Percentiles rank a stretch among this genome's conserved stretches.
phyloP scores from a whole-genome alignment of 2,329 filamentous ascomycete genomes.

The Pyrenochaeta sp. region DNA sequence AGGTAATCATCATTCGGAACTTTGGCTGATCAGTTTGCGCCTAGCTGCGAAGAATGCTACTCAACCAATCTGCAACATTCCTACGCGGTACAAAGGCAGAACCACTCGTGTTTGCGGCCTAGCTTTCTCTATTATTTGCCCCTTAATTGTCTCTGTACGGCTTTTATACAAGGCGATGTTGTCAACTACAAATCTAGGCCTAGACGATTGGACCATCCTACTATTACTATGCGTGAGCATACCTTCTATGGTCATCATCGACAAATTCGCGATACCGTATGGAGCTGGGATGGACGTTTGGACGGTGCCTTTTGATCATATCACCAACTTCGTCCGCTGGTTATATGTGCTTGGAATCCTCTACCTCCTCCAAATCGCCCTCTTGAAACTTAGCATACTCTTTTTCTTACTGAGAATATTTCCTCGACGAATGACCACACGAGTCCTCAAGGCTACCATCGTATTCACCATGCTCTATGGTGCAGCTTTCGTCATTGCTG shows the following conservation, averaged over 20 bases:
- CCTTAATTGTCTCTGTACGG: slow-evolving; percentile 46
- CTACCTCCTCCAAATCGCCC: slow-evolving; percentile 42
- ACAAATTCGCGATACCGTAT: slow-evolving; percentile 20
- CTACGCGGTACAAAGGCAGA: slow-evolving; percentile 47
- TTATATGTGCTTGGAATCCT: slow-evolving; percentile 45
- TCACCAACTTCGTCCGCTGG: slow-evolving; percentile 54
- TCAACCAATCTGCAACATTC: slow-evolving; percentile 48
- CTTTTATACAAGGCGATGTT: slow-evolving; percentile 50
- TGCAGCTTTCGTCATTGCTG: slow-evolving; percentile 24
- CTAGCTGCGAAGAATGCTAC: slow-evolving; percentile 57
- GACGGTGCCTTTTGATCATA: slow-evolving; percentile 53
- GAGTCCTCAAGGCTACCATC: slow-evolving; percentile 26
- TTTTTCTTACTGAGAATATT: slow-evolving; percentile 42
- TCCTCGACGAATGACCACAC: slow-evolving; percentile 24
- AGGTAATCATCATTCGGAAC: slow-evolving; percentile 8
- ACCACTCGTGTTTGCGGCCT: slow-evolving; percentile 45
- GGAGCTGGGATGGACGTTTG: slow-evolving; percentile 63
- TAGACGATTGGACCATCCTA: slow-evolving; percentile 50
- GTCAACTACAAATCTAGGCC: slow-evolving; percentile 44
- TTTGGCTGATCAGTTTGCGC: too few relatives aligned
- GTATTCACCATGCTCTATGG: slow-evolving; percentile 35
- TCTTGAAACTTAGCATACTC: slow-evolving; percentile 38
- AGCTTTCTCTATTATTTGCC: slow-evolving; percentile 44
- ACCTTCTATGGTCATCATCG: slow-evolving; percentile 36
- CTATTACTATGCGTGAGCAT: slow-evolving; percentile 28